Percentiles rank a stretch among this genome's conserved stretches.
phyloP scores from a whole-genome alignment of 2,329 filamentous ascomycete species.

The Fusarium sp. region DNA sequence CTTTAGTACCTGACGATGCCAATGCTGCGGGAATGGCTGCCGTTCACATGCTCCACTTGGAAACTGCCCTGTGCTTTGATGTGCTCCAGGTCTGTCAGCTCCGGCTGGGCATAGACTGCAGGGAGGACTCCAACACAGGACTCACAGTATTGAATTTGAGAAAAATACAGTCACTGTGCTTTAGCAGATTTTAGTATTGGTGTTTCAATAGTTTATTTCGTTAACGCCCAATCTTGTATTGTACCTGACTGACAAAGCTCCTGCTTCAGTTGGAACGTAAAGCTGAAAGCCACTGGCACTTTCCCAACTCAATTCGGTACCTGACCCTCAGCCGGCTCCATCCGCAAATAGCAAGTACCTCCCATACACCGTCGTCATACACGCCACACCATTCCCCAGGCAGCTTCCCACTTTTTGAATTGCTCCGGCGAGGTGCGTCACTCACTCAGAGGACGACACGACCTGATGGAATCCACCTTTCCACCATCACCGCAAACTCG shows the following conservation, averaged over 20 bases:
- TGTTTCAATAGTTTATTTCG: not conserved
- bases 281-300: conserved; percentile 6
- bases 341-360: conserved; percentile 12
- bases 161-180: not conserved
- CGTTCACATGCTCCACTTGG: conserved; percentile 1
- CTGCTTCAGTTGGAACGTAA: conserved; percentile 14
- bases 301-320: not conserved
- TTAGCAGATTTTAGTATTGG: not conserved
- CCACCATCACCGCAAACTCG: conserved; percentile 22
- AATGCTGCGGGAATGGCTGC: not conserved
- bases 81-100: conserved; percentile 22
- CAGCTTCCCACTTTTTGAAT: conserved; percentile 41
- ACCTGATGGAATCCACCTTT: conserved; percentile 28
- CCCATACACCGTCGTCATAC: conserved; percentile 40
- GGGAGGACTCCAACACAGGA: not conserved
- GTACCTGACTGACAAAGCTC: not conserved
- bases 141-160: not conserved
- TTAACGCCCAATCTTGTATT: not conserved
- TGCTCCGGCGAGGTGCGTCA: conserved; percentile 40
- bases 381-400: conserved; percentile 40
- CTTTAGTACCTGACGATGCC: not conserved
- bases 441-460: conserved; percentile 31
- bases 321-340: rapidly evolving
- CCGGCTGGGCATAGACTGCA: not conserved
- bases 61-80: conserved; percentile 28